Conservation (phyloP, 148 eudicot species). For the Cornus controversa region DNA sequence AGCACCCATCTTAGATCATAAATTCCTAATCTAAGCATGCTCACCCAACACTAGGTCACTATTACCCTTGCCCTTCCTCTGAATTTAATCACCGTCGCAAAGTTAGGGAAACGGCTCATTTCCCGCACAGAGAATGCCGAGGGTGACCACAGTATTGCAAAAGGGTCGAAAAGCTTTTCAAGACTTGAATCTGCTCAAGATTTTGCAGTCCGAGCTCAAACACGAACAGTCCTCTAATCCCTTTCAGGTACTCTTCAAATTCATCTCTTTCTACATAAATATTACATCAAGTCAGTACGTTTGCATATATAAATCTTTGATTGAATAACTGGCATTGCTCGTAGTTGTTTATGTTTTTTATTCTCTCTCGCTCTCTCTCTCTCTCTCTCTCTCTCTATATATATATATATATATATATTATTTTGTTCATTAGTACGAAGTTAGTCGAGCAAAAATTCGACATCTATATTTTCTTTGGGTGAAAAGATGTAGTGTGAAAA, state of each 20-base stretch:
- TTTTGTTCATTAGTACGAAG: not conserved
- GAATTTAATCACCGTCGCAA: no score
- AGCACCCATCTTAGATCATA: no score
- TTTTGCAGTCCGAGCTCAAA: constrained; percentile 63
- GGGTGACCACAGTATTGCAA: constrained; percentile 25
- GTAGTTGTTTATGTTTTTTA: not conserved
- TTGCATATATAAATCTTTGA: not conserved
- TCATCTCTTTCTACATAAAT: not conserved
- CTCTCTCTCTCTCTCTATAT: not conserved
- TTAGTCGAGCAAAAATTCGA: not conserved
- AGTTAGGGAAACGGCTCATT: not conserved
- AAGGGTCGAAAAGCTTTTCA: constrained; percentile 33
- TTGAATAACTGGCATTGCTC: not conserved
- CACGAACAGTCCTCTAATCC: constrained; percentile 54
- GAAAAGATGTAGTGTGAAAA: not conserved
- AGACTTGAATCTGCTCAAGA: constrained; percentile 47
- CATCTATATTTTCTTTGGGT: no score
- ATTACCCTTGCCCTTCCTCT: no score
- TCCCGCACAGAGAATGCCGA: constrained; percentile 27
- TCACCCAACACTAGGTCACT: no score
- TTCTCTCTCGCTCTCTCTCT: not conserved
- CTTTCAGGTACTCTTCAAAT: constrained; percentile 36
- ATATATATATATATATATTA: no score
- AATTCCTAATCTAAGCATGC: no score
- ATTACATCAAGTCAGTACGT: no score